Evolutionary conservation across 164 flowering plant species (phyloP).

Genomic region (Warburgia ugandensis): DNA sequence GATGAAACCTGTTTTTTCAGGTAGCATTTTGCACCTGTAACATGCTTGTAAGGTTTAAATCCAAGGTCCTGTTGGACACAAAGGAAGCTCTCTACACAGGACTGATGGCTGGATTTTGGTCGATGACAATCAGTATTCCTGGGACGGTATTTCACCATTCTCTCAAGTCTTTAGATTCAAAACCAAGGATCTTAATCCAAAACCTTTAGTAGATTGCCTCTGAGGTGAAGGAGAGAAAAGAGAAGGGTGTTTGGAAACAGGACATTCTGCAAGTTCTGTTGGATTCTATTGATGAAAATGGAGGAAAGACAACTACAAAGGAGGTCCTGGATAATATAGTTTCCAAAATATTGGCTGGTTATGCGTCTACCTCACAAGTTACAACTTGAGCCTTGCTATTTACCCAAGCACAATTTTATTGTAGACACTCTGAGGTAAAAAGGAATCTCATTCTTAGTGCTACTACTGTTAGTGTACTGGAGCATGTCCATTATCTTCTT

Average conservation of each 20-base stretch:
- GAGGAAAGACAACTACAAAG: conserved; percentile 4
- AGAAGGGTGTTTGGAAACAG: conserved; percentile 1
- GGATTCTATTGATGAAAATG: conserved; percentile 14
- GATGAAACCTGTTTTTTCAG: too few species aligned
- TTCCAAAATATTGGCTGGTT: conserved; percentile 12
- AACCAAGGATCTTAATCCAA: background rate
- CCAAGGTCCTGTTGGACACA: conserved; percentile 2
- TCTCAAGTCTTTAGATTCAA: conserved; percentile 9
- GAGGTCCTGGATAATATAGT: conserved; percentile 11
- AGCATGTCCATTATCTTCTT: background rate
- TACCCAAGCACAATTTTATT: conserved; percentile 10
- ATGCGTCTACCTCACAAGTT: conserved; percentile 16
- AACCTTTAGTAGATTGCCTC: too few species aligned
- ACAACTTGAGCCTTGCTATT: conserved; percentile 13
- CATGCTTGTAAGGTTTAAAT: conserved; percentile 12
- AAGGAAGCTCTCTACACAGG: conserved; percentile 14
- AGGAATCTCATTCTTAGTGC: background rate
- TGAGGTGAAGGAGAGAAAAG: conserved; percentile 12
- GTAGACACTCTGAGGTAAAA: conserved; percentile 12
- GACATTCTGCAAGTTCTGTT: conserved; percentile 12
- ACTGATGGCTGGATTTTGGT: conserved; percentile 14
- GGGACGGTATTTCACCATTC: conserved; percentile 15
- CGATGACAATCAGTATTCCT: conserved; percentile 12
- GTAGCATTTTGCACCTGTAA: conserved; percentile 11
- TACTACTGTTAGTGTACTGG: too few species aligned